phyloP scores from a whole-genome alignment of 768 basidiomycete genomes.

The Pisolithus sp. region DNA sequence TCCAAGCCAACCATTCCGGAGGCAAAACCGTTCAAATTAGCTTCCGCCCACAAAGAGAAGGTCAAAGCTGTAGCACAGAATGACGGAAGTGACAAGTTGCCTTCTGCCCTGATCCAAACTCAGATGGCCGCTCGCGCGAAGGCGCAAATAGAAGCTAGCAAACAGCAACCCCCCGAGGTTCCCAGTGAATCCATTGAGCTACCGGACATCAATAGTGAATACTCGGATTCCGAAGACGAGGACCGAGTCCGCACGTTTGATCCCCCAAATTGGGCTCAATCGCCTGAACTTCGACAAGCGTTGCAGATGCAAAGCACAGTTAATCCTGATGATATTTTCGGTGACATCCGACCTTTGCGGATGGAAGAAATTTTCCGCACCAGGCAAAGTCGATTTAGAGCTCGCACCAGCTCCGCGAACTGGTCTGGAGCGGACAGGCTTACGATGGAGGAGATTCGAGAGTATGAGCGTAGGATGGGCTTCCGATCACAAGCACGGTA shows the following conservation, averaged over 20 bases:
- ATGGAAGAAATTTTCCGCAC: slow-evolving; percentile 94
- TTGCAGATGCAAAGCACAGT: slow-evolving; percentile 79
- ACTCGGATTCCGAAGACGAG: slow-evolving; percentile 94
- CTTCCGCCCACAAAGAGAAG: slow-evolving; percentile 39
- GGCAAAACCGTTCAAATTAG: slow-evolving; percentile 32
- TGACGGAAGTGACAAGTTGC: slow-evolving; percentile 46
- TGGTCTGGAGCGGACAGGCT: slow-evolving; percentile 92
- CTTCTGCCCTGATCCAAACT: slow-evolving; percentile 55
- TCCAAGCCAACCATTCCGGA: slow-evolving; percentile 26
- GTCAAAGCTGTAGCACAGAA: slow-evolving; percentile 42
- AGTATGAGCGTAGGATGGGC: slow-evolving; percentile 90
- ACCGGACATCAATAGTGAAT: slow-evolving; percentile 94
- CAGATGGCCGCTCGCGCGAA: slow-evolving; percentile 71
- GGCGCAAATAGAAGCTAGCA: slow-evolving; percentile 57
- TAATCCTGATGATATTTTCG: slow-evolving; percentile 90
- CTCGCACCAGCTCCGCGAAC: slow-evolving; percentile 90
- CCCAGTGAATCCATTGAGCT: slow-evolving; percentile 82
- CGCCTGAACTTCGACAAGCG: slow-evolving; percentile 75
- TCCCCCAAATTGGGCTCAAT: slow-evolving; percentile 87
- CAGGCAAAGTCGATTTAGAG: slow-evolving; percentile 75
- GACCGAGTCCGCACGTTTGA: slow-evolving; percentile 66
- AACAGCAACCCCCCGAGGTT: slow-evolving; percentile 41
- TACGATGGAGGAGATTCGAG: slow-evolving; percentile 75
- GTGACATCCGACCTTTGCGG: slow-evolving; percentile 72
- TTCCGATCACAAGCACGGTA: slow-evolving; percentile 38